Base-by-base conservation (phyloP, 2,329 filamentous ascomycete species). In the Intubia oerlemansii region DNA sequence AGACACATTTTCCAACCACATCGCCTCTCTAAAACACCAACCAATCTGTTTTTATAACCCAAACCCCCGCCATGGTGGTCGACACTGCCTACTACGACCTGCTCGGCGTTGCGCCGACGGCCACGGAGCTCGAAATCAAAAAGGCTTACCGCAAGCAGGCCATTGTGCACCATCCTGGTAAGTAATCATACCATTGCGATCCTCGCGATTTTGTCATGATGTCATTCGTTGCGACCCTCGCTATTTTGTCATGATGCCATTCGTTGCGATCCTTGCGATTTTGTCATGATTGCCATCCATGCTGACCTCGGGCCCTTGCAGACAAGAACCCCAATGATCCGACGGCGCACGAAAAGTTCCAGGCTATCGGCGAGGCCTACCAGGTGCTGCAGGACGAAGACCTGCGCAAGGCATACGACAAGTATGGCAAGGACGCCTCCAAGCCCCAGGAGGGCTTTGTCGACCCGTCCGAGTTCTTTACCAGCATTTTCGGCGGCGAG, bases 291-390 rank as follows among this genome's bases (percentile, higher is more conserved):
- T n/a, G n/a, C n/a, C n/a, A n/a, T n/a, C n/a, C n/a, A n/a, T n/a
- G n/a, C n/a, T n/a, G n/a, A n/a, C n/a, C n/a, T 23, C 18, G 13
- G 21, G n/a, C 28, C 23, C 24, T 10, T 9, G 32, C 46, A 80
- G 88, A 98, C 58, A 98, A 98, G 61, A 98, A 98, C 53, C 88
- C 85, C 33, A 80, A 84, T 44, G 88, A 98, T 49, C 84, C 88
- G 39, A 81, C 76, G 15, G 88, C 88, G 21, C 80, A 92, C 54
- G 78, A 73, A 45, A 85, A 84, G 51, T 98, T 98, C 54, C 88
- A 98, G 56, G 71, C 68, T 34, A 84, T 90, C 44, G 68, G 68
- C 42, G 68, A 74, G 45, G 69, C 69, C 25, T 74, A 74, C 47
- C 68, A 74, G 53, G 78, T 98, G 28, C 70, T 98, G 37, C 88